Evolutionary conservation across 2,329 filamentous ascomycete genomes (phyloP).

Genomic region (Ceratocystis alfenasii): DNA sequence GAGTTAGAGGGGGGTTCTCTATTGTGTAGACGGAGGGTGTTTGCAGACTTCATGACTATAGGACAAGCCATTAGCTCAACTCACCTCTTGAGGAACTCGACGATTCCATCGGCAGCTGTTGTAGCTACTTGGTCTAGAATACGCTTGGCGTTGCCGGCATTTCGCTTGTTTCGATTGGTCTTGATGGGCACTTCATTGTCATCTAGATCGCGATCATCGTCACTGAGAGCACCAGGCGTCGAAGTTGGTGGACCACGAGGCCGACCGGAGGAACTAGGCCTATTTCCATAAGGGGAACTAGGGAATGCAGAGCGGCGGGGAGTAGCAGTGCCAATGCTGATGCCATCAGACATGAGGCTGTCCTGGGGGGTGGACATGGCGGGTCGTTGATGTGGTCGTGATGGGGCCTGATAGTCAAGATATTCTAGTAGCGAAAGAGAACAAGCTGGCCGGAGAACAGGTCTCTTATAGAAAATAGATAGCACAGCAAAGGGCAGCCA

Average conservation of each 20-base stretch:
- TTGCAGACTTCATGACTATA: too few relatives aligned
- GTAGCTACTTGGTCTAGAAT: conserved; percentile 68
- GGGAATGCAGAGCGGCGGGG: conserved; percentile 34
- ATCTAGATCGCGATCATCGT: conserved; percentile 48
- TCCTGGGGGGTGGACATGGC: conserved; percentile 21
- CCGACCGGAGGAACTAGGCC: conserved; percentile 41
- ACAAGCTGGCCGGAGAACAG: too few relatives aligned
- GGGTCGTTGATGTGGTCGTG: neutral
- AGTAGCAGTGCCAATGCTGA: conserved; percentile 34
- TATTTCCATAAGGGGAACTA: conserved; percentile 16
- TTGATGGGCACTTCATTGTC: conserved; percentile 50
- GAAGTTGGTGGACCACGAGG: conserved; percentile 52
- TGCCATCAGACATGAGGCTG: conserved; percentile 44
- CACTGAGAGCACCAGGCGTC: conserved; percentile 47
- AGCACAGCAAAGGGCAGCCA: too few relatives aligned
- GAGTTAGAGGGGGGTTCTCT: conserved; percentile 3
- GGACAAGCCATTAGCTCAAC: conserved; percentile 25
- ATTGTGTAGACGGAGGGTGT: too few relatives aligned
- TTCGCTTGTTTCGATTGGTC: conserved; percentile 29
- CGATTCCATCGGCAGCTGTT: conserved; percentile 63
- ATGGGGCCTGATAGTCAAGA: neutral
- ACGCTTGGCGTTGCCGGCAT: conserved; percentile 44
- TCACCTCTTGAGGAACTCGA: conserved; percentile 67
- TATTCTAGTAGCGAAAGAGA: too few relatives aligned
- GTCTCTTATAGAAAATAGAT: too few relatives aligned